These are phyloP conservation scores for Phellopilus nigrolimitatus DNA, from an alignment of 1,284 basidiomycete genomes.

Conservation along the genomic window DNA sequence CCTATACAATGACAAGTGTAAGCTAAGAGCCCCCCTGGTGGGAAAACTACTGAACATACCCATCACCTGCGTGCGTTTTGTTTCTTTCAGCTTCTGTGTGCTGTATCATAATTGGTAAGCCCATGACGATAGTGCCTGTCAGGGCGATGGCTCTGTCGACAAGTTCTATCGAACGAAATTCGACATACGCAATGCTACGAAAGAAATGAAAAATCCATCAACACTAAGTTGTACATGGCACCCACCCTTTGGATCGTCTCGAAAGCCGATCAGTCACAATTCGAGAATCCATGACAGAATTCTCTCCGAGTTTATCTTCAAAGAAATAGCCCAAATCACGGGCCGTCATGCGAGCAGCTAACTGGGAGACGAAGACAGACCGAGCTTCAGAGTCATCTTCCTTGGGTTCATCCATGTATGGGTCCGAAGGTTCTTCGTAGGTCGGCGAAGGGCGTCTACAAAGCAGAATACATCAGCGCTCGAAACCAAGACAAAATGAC, in stretches of 20 bases:
- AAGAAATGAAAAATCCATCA: slow-evolving; percentile 17
- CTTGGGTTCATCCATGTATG: slow-evolving; percentile 69
- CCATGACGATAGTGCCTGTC: slow-evolving; percentile 95
- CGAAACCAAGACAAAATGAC: background rate
- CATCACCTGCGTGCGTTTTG: slow-evolving; percentile 78
- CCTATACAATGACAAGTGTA: slow-evolving; percentile 32
- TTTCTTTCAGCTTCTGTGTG: slow-evolving; percentile 96
- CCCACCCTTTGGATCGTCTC: slow-evolving; percentile 91
- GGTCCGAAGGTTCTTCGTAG: slow-evolving; percentile 62
- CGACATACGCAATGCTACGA: slow-evolving; percentile 88
- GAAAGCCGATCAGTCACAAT: slow-evolving; percentile 94
- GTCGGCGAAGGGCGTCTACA: slow-evolving; percentile 64
- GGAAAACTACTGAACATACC: slow-evolving; percentile 41
- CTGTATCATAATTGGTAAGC: slow-evolving; percentile 94
- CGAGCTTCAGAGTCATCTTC: slow-evolving; percentile 92
- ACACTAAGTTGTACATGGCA: background rate
- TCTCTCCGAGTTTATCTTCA: slow-evolving; percentile 92
- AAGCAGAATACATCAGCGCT: slow-evolving; percentile 9
- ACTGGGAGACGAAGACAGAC: slow-evolving; percentile 97
- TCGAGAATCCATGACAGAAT: slow-evolving; percentile 88
- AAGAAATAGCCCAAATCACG: slow-evolving; percentile 98
- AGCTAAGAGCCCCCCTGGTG: slow-evolving; percentile 13
- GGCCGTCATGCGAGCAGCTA: slow-evolving; percentile 92
- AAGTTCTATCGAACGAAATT: slow-evolving; percentile 85
- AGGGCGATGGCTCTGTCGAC: slow-evolving; percentile 88